Base-by-base conservation (phyloP, 169 alveolate genomes). In the Perkinsus chesapeaki region DNA sequence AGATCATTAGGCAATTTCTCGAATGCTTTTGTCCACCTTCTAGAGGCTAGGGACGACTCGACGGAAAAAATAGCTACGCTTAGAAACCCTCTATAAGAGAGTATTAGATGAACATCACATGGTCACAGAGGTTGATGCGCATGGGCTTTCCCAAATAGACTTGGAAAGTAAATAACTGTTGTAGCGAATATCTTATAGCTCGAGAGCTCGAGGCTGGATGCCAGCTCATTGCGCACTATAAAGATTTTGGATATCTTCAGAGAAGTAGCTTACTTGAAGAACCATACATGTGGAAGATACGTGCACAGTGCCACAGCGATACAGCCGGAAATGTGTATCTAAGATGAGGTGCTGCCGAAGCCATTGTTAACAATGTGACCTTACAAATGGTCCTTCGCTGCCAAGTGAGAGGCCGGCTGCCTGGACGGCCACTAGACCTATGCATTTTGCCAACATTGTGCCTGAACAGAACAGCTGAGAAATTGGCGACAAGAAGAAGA, bases 341-440 rank as follows among this genome's bases (percentile, higher is more conserved):
- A 93, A 93, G 36, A 95, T 48, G 92, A 93, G 31, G 27, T 91
- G 82, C 95, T 91, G 60, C 96, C 94, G 90, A 96, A 93, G 92
- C 95, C 91, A 94, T 95, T 96, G 9, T 96, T 19, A 9, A 10
- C 95, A 96, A 97, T 27, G 37, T 60, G 37, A 20, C 82, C 23
- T 16, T 60, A 97, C 98, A 93, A 95, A 96, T 1, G 98, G 97
- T 12, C 98, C 98, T 39, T 96, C 97, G 94, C 95, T 96, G 36
- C 98, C 98, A 3, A 97, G 94, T 27, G 97, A 94, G 31, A 96
- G 94, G 38, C 98, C 98, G 31, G 95, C 96, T 39, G 95, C 96
- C 36, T 94, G 92, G 43, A 95, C 96, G 0, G 95, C 94, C 39
- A 94, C 93, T 39, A 97, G 39, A 0, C 97, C 97, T 12, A 96